Evolutionary conservation across 2,329 filamentous ascomycete species (phyloP), one percentile per base, ranked within the genome.

Genomic region (Massarina eburnea): DNA sequence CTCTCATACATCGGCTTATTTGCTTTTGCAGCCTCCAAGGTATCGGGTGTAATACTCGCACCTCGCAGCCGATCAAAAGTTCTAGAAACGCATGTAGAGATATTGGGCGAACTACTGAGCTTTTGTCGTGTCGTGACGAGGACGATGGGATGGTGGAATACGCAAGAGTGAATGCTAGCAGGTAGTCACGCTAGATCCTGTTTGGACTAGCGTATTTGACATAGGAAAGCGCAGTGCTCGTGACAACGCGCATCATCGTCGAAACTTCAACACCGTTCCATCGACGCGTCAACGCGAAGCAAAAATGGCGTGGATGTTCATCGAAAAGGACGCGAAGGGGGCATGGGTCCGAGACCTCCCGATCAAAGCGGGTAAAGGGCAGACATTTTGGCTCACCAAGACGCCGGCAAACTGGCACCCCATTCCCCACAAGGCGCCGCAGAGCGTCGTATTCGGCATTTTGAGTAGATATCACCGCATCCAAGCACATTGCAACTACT

Each of bases 1-100:
- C 48, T 49, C 22, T 54, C 51, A 58, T 41, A 59, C 35, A 29
- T 10, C 17, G 12, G 12, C 9, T 24, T 38, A 20, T n/a, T 15
- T 26, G 3, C 20, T n/a, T 24, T 10, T 20, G 14, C 14, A 34
- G 32, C 32, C 24, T 26, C 24, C 24, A 10, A 10, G 10, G 24
- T 26, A 10, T 10, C 7, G 24, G 7, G 24, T 10, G 10, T 7
- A 6, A 6, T 26, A 26, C 24, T 10, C 24, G 24, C 7, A 26
- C 7, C 24, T 26, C 7, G 10, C 10, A 7, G 24, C 10, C 24
- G 7, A 26, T 26, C 24, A 26, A 7, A 26, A 6, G 24, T 6
- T 26, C 24, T 10, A 26, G 24, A 26, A 26, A 26, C 6, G 24
- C 7, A 26, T 6, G 24, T 7, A 6, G 24, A 26, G 6, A 26